Percentiles rank a stretch among this genome's conserved stretches.
These are phyloP conservation scores for Lactifluus volemus DNA, from an alignment of 768 basidiomycete species.

Conservation along the genomic window DNA sequence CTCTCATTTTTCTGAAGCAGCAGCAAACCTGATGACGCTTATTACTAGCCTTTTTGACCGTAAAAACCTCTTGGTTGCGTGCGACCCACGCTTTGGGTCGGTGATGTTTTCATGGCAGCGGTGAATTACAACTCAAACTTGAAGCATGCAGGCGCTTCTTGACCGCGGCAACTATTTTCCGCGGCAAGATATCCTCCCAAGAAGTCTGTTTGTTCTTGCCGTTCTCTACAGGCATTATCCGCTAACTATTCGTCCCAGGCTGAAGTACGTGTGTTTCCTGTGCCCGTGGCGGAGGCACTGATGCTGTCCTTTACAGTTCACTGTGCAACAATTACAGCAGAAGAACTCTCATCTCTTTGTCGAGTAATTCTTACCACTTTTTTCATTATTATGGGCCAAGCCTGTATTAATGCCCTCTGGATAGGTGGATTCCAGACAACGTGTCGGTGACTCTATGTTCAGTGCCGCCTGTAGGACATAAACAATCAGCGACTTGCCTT, in stretches of 20 bases:
- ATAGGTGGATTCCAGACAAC: constrained; percentile 88
- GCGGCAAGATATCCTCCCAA: constrained; percentile 70
- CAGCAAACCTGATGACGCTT: not conserved
- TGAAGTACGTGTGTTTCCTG: constrained; percentile 22
- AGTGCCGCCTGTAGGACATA: constrained; percentile 75
- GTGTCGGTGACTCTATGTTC: constrained; percentile 78
- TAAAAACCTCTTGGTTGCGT: constrained; percentile 72
- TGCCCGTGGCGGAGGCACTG: constrained; percentile 6
- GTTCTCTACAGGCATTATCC: constrained; percentile 25
- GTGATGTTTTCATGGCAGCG: constrained; percentile 20
- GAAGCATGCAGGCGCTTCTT: constrained; percentile 56
- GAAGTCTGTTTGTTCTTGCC: constrained; percentile 48
- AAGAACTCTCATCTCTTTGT: constrained; percentile 73
- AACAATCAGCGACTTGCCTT: constrained; percentile 62
- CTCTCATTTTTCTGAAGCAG: not conserved
- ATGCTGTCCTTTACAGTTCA: constrained; percentile 36
- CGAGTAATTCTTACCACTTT: constrained; percentile 42
- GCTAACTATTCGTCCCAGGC: constrained; percentile 21
- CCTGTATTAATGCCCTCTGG: not conserved
- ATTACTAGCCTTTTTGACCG: constrained; percentile 66
- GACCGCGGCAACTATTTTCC: constrained; percentile 82
- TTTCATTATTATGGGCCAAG: not conserved
- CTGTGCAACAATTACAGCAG: constrained; percentile 63
- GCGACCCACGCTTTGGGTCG: constrained; percentile 70
- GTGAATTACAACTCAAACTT: not conserved